Percentiles rank a stretch among this genome's conserved stretches.
These are phyloP conservation scores for Kandelia obovata DNA, from an alignment of 345 rosid genomes.

Conservation along the genomic window DNA sequence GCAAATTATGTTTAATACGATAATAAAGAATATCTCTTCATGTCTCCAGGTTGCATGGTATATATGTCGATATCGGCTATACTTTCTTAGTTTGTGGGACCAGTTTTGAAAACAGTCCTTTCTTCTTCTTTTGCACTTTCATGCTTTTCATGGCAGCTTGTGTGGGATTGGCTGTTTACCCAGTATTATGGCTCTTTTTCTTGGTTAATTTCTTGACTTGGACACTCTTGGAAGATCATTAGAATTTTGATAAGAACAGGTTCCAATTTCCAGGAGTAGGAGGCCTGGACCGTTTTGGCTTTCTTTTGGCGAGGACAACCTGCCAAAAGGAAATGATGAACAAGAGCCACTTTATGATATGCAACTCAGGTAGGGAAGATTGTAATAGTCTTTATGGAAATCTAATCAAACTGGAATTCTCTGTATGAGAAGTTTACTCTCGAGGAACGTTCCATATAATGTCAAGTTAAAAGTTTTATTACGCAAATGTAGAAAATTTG, in stretches of 20 bases:
- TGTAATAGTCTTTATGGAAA: no score
- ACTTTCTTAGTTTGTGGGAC: slow-evolving; percentile 19
- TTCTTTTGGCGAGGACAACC: slow-evolving; percentile 23
- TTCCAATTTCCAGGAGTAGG: slow-evolving; percentile 30
- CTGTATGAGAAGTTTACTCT: no score
- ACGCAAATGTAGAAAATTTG: no score
- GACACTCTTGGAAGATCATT: slow-evolving; percentile 22
- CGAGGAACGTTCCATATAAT: no score
- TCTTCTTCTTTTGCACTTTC: slow-evolving; percentile 33
- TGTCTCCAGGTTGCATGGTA: neutral
- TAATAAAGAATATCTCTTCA: neutral
- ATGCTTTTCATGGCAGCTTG: slow-evolving; percentile 27
- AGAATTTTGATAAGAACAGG: slow-evolving; percentile 26
- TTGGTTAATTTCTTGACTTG: slow-evolving; percentile 25
- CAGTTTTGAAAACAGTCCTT: slow-evolving; percentile 24
- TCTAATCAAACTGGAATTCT: neutral
- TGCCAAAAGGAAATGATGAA: slow-evolving; percentile 12
- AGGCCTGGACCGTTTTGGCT: slow-evolving; percentile 8
- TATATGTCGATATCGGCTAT: neutral
- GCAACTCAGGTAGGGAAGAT: no score
- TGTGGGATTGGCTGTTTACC: slow-evolving; percentile 19
- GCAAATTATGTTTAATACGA: neutral
- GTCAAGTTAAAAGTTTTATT: no score
- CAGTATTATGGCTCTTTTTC: slow-evolving; percentile 21
- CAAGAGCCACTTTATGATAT: no score